phyloP scores from a whole-genome alignment of 108 stramenopile species.

The Tribonema minus region DNA sequence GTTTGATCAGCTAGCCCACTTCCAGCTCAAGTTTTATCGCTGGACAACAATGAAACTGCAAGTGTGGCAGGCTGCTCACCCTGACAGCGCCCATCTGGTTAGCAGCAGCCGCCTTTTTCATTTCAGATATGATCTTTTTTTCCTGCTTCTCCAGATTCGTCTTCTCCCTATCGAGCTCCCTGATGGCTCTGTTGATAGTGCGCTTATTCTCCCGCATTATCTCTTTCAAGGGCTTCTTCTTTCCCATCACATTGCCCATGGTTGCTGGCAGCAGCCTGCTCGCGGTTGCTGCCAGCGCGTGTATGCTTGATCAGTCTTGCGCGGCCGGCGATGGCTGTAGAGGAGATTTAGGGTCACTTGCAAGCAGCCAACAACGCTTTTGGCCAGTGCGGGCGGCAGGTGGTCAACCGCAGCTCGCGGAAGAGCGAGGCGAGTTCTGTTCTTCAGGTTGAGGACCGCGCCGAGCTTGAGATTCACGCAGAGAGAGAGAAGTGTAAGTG shows the following conservation, averaged over 20 bases:
- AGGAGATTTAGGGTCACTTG: no score
- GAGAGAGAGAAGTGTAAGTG: no score
- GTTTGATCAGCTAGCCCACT: no score
- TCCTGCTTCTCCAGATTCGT: conserved; percentile 78
- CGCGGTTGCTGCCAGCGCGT: not conserved
- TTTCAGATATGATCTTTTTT: conserved; percentile 84
- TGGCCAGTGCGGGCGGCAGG: not conserved
- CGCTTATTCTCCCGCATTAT: conserved; percentile 94
- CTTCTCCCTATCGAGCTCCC: conserved; percentile 90
- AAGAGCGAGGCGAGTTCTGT: no score
- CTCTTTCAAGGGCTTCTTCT: conserved; percentile 93
- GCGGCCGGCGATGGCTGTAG: no score
- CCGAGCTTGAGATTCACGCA: no score
- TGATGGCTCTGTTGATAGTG: conserved; percentile 83
- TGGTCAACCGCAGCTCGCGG: not conserved
- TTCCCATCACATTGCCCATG: conserved; percentile 61
- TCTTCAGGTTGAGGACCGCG: no score
- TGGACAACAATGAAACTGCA: not conserved
- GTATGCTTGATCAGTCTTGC: no score
- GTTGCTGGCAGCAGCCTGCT: not conserved
- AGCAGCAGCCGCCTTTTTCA: conserved; percentile 86
- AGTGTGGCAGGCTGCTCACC: conserved; percentile 49
- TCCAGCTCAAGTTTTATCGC: not conserved
- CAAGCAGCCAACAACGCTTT: no score
- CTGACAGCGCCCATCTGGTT: conserved; percentile 88